These are phyloP conservation scores for Yarrowia phangngaensis DNA, from an alignment of 805 yeast species.

Conservation along the genomic window DNA sequence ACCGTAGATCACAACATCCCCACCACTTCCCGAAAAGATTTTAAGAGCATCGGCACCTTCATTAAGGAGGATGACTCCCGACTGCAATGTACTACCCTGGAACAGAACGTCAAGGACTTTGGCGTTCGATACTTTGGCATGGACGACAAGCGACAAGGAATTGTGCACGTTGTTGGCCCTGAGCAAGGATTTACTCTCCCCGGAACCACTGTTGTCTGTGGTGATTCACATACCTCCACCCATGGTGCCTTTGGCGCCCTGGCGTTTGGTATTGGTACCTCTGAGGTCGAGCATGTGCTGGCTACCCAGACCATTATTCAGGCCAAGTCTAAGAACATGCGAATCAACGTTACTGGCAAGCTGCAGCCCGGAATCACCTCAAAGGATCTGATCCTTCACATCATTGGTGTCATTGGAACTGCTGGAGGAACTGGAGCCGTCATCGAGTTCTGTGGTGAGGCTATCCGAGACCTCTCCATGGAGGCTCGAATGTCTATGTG, in stretches of 20 bases:
- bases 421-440: slow-evolving; percentile 99
- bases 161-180: slow-evolving; percentile 97
- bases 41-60: slow-evolving; percentile 69
- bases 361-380: slow-evolving; percentile 88
- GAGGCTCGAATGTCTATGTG: slow-evolving; percentile 99
- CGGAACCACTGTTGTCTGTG: slow-evolving; percentile 98
- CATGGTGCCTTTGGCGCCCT: slow-evolving; percentile 98
- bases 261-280: slow-evolving; percentile 98
- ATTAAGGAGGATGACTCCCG: slow-evolving; percentile 89
- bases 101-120: slow-evolving; percentile 85
- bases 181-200: slow-evolving; percentile 98
- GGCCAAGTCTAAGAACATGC: slow-evolving; percentile 93
- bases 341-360: slow-evolving; percentile 79
- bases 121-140: slow-evolving; percentile 91
- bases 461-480: slow-evolving; percentile 84
- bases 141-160: slow-evolving; percentile 93
- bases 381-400: slow-evolving; percentile 89
- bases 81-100: slow-evolving; percentile 86
- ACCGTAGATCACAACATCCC: slow-evolving; percentile 98
- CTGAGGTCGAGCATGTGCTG: slow-evolving; percentile 97
- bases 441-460: slow-evolving; percentile 94
- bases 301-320: slow-evolving; percentile 95
- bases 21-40: slow-evolving; percentile 76
- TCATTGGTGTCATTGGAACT: slow-evolving; percentile 94
- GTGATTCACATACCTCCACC: slow-evolving; percentile 98